phyloP scores from a whole-genome alignment of 352 stramenopile species.

The Proteromonas lacertae region DNA sequence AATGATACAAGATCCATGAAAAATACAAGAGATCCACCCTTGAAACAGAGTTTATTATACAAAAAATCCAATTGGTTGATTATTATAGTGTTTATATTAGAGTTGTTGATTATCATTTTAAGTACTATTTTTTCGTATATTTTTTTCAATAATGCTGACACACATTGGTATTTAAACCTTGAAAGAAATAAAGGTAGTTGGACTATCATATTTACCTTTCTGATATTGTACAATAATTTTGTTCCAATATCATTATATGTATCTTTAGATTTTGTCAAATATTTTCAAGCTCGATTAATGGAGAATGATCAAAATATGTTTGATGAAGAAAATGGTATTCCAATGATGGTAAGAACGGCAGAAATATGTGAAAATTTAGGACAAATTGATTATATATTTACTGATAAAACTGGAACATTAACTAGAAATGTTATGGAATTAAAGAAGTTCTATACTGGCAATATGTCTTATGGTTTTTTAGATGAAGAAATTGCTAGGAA shows the following conservation, averaged over 20 bases:
- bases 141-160: no score
- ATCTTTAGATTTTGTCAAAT: slow-evolving; percentile 68
- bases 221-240: slow-evolving; percentile 71
- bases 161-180: no score
- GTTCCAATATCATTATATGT: slow-evolving; percentile 70
- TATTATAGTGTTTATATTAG: slow-evolving; percentile 6
- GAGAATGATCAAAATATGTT: slow-evolving; percentile 40
- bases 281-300: slow-evolving; percentile 55
- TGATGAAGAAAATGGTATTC: slow-evolving; percentile 24
- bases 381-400: no score
- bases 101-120: no score
- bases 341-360: slow-evolving; percentile 49
- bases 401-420: no score
- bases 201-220: slow-evolving; percentile 23
- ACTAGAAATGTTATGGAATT: no score
- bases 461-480: no score
- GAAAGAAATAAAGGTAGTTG: neutral
- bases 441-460: no score
- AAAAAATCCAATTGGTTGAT: slow-evolving; percentile 3
- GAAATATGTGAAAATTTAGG: slow-evolving; percentile 62
- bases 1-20: slow-evolving; percentile 49
- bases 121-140: no score
- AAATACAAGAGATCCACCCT: slow-evolving; percentile 8
- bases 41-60: slow-evolving; percentile 8
- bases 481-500: no score